These are phyloP conservation scores for Panaeolus papilionaceus DNA, from an alignment of 768 basidiomycete genomes.

Conservation along the genomic window DNA sequence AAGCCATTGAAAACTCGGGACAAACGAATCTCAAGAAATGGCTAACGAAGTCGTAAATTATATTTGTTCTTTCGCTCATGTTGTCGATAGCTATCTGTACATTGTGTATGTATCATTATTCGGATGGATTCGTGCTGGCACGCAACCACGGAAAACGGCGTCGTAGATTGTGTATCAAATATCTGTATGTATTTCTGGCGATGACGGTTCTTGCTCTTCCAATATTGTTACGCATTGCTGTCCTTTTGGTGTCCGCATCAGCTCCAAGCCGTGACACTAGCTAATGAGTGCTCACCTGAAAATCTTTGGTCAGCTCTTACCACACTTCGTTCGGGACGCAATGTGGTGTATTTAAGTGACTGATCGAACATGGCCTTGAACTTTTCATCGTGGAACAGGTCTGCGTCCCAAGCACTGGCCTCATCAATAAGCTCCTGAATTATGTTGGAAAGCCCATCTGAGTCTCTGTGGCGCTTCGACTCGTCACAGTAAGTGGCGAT, in stretches of 20 bases:
- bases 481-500: background rate
- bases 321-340: background rate
- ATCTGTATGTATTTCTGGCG: background rate
- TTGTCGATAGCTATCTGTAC: background rate
- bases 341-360: background rate
- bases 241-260: background rate
- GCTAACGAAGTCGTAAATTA: constrained; percentile 63
- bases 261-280: background rate
- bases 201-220: constrained; percentile 10
- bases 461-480: background rate
- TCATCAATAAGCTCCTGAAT: constrained; percentile 57
- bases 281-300: background rate
- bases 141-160: too few species aligned
- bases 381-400: constrained; percentile 51
- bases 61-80: constrained; percentile 20
- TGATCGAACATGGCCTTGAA: constrained; percentile 50
- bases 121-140: background rate
- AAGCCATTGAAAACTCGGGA: constrained; percentile 66
- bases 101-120: constrained; percentile 2
- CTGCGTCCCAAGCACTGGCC: constrained; percentile 56
- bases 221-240: constrained; percentile 2
- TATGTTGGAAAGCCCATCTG: constrained; percentile 44
- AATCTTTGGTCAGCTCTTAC: background rate
- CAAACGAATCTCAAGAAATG: constrained; percentile 81
- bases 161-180: background rate